These are phyloP conservation scores for Jaltomata sinuosa DNA, from an alignment of 257 asterid genomes.

Conservation along the genomic window DNA sequence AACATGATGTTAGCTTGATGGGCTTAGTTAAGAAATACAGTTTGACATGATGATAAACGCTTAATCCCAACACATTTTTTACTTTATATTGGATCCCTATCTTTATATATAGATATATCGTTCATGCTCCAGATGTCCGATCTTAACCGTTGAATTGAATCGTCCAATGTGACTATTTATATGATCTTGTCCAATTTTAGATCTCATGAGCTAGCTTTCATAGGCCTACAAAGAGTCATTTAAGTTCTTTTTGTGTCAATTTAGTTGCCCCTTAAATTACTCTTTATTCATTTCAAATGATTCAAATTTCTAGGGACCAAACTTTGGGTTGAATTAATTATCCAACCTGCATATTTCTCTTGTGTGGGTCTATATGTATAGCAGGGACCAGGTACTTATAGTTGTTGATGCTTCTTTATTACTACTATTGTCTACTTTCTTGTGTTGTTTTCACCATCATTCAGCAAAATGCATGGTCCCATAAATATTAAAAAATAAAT, in stretches of 20 bases:
- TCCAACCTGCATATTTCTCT: neutral
- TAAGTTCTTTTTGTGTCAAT: too few relatives aligned
- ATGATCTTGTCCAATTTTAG: neutral
- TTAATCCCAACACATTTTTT: neutral
- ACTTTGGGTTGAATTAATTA: neutral
- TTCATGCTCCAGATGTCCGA: too few relatives aligned
- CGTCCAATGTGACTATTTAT: neutral
- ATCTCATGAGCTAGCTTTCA: neutral
- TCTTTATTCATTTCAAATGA: neutral
- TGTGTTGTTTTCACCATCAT: neutral
- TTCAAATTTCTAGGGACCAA: neutral
- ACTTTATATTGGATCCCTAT: neutral
- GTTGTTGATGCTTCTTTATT: constrained; percentile 1
- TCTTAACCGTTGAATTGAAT: too few relatives aligned
- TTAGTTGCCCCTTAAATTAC: neutral
- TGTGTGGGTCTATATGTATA: neutral
- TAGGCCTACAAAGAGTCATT: too few relatives aligned
- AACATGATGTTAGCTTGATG: neutral
- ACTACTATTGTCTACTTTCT: neutral
- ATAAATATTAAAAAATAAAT: neutral
- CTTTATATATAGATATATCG: too few relatives aligned
- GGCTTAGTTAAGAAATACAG: too few relatives aligned
- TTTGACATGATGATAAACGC: neutral
- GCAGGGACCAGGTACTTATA: neutral
- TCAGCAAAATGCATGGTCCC: neutral